phyloP scores from a whole-genome alignment of 2,329 filamentous ascomycete genomes.

The Aspergillus hiratsukae region DNA sequence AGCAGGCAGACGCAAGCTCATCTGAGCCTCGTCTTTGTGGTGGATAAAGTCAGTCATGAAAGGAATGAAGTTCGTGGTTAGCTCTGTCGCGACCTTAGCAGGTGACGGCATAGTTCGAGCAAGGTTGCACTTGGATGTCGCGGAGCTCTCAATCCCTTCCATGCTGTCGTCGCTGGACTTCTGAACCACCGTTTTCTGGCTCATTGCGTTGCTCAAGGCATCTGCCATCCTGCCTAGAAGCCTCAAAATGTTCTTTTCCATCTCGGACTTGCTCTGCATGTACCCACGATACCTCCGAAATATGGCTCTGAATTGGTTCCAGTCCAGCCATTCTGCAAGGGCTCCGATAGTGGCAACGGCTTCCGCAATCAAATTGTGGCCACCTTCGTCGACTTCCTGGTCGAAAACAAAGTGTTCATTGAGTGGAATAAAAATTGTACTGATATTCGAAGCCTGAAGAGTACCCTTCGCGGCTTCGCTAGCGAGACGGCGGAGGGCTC shows the following conservation, averaged over 20 bases:
- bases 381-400: conserved; percentile 67
- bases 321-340: conserved; percentile 73
- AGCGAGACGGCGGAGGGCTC: conserved; percentile 74
- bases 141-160: conserved; percentile 25
- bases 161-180: conserved; percentile 19
- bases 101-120: conserved; percentile 62
- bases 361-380: conserved; percentile 81
- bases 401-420: conserved; percentile 93
- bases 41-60: conserved; percentile 80
- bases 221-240: conserved; percentile 79
- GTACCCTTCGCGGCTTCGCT: conserved; percentile 60
- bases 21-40: conserved; percentile 89
- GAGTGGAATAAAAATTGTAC: conserved; percentile 82
- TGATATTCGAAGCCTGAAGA: conserved; percentile 72
- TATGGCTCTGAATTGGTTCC: conserved; percentile 83
- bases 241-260: conserved; percentile 80
- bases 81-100: conserved; percentile 65
- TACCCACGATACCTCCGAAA: conserved; percentile 81
- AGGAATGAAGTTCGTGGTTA: conserved; percentile 71
- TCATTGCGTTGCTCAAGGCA: conserved; percentile 58
- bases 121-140: conserved; percentile 44
- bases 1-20: conserved; percentile 86
- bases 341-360: conserved; percentile 74
- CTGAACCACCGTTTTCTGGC: conserved; percentile 20
- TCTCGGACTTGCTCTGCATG: conserved; percentile 71